Evolutionary conservation across 2,329 filamentous ascomycete species (phyloP), one percentile per base, ranked within the genome.

Genomic region (Leptographium galeiforme): DNA sequence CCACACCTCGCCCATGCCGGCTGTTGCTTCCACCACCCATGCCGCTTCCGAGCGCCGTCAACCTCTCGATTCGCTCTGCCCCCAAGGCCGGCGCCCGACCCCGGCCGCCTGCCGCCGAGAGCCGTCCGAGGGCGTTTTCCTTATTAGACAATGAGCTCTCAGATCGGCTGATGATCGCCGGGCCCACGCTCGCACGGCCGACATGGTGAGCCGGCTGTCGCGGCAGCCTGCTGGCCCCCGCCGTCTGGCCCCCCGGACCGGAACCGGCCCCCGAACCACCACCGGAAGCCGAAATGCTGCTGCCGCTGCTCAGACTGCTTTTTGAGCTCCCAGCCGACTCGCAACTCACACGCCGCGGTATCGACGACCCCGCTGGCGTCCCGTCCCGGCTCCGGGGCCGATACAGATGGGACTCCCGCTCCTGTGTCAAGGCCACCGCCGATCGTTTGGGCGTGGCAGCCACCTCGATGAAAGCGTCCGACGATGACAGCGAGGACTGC

Each of bases 391-490:
- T 66, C 5, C 65, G 62, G 1, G 65, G 64, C 14, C 65, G 64
- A 55, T 63, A 67, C 11, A 64, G 43, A 14, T 57, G 56, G 1
- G 61, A 57, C n/a, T 67, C 60, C 10, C 72, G 68, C 59, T 76
- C 73, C 55, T 72, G 65, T 14, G 69, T 67, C 25, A 64, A 50
- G 4, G 61, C 58, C 8, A 63, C 56, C 2, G 60, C 61, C 6
- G 63, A 62, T 13, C 64, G 63, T 33, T 61, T 62, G 4, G 63
- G 63, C 11, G 65, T 64, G 1, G 75, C 69, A 2, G 76, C 75
- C 8, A 80, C 71, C 57, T 80, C 77, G 53, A 79, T 73, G 53
- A 70, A 75, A 0, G 76, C 30, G 14, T 51, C 48, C 4, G 50
- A 50, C 4, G 57, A 51, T 7, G 57, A 54, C 12, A 56, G 25